Base-by-base conservation (phyloP, 306 rosid species). In the Fragaria vesca region DNA sequence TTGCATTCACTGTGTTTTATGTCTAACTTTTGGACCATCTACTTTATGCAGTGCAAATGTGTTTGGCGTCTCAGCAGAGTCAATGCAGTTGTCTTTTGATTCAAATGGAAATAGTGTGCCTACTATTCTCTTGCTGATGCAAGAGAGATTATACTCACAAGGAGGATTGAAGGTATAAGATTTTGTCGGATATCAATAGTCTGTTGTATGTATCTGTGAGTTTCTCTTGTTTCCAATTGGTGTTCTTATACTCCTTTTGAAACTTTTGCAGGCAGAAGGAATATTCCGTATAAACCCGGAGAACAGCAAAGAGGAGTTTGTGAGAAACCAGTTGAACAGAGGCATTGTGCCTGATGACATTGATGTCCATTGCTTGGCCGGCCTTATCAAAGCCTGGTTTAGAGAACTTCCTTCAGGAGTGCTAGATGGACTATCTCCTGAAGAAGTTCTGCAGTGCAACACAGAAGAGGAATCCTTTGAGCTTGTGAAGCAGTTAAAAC, bases 371-470 rank as follows among this genome's bases (percentile, higher is more conserved):
- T 93, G 97, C 78, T 82, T 96, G 76, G 98, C 98, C 1, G 96
- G 97, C 50, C 86, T 96, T 46, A 93, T 96, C 4, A 96, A 96
- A 79, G 98, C 99, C n/a, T 96, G 98, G 98, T 91, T 96, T 82
- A 79, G 99, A 45, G 99, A 96, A 76, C 99, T 96, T 82, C 97
- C 99, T 67, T 89, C 90, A 0, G 99, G 99, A 58, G 94, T 96
- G 38, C 88, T 96, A 2, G 98, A 96, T 83, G 98, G 98, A 47
- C 97, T 96, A 69, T 93, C 99, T 8, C 94, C 99, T 1, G 99
- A 96, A 38, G 84, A 96, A 88, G 99, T 93, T 88, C 91, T 96
- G 55, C 87, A 90, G 46, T 96, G 98, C 82, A 89, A 90, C 86
- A 83, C 91, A 8, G 98, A 96, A 81, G 99, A 96, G 77, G 98